A percentile compares a stretch with the other conserved stretches of the same genome.
Evolutionary conservation across 2,329 filamentous ascomycete genomes (phyloP).

Genomic region (Exutisphaerella laricina): DNA sequence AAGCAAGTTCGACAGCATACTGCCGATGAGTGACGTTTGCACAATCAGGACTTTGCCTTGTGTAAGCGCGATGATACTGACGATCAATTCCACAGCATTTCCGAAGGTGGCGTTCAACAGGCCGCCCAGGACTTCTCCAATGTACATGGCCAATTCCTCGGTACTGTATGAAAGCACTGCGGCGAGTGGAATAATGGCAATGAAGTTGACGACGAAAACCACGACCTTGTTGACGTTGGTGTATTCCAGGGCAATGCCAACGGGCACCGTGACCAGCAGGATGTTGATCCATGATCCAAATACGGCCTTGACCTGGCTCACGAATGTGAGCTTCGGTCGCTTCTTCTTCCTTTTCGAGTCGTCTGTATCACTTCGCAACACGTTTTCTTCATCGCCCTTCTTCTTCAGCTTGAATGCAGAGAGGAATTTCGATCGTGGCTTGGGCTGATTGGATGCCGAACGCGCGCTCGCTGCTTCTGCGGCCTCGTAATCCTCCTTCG

Average conservation of each 20-base stretch:
- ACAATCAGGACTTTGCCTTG: constrained; percentile 76
- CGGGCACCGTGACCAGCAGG: constrained; percentile 69
- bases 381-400: constrained; percentile 16
- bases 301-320: constrained; percentile 62
- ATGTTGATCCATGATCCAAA: constrained; percentile 85
- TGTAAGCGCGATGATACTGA: constrained; percentile 74
- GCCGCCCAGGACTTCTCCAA: constrained; percentile 79
- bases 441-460: constrained; percentile 14
- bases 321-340: constrained; percentile 26
- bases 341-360: constrained; percentile 22
- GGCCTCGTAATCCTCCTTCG: constrained; percentile 13
- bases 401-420: constrained; percentile 20
- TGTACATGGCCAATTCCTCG: constrained; percentile 75
- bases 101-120: constrained; percentile 88
- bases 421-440: constrained; percentile 25
- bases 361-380: constrained; percentile 12
- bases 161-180: constrained; percentile 83
- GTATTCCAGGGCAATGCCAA: constrained; percentile 68
- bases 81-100: constrained; percentile 46
- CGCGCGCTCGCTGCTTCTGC: constrained; percentile 9
- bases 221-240: constrained; percentile 53
- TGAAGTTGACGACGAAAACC: constrained; percentile 79
- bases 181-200: constrained; percentile 86
- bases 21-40: constrained; percentile 86
- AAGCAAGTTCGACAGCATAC: constrained; percentile 84